Percentiles rank a stretch among this genome's conserved stretches.
Evolutionary conservation across 805 yeast species (phyloP).

Genomic region (Suhomyces faveliae): DNA sequence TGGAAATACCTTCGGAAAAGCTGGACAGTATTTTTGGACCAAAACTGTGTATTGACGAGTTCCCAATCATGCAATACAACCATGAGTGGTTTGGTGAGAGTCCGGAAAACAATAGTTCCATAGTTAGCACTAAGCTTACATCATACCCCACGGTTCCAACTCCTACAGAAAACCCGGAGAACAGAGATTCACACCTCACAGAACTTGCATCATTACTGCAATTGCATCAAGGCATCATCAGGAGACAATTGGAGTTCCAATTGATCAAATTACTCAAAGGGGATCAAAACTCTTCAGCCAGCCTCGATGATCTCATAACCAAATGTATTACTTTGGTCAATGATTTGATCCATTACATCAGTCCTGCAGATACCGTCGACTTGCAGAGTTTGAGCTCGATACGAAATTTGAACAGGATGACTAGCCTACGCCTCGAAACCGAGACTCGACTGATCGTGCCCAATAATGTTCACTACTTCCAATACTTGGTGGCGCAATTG

Average conservation of each 20-base stretch:
- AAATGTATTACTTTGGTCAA: not conserved
- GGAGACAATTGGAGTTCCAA: constrained; percentile 14
- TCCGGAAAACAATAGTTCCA: not conserved
- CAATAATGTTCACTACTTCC: constrained; percentile 13
- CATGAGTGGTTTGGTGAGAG: constrained; percentile 11
- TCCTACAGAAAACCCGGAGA: constrained; percentile 4
- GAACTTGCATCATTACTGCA: not conserved
- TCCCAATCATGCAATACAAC: constrained; percentile 10
- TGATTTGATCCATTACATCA: not conserved
- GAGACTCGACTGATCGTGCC: constrained; percentile 4
- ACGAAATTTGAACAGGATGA: not conserved
- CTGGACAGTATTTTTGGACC: constrained; percentile 3
- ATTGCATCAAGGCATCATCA: not conserved
- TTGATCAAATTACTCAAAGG: not conserved
- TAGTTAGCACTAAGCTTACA: not conserved
- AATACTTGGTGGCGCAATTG: constrained; percentile 12
- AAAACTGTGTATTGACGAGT: not conserved
- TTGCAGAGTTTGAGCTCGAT: not conserved
- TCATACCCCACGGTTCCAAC: not conserved
- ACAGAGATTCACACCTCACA: not conserved
- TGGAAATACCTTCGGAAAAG: constrained; percentile 3
- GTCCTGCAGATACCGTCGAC: not conserved
- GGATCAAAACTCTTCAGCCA: not conserved
- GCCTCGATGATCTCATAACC: not conserved
- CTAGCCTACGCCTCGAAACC: constrained; percentile 4